Percentiles rank a stretch among this genome's conserved stretches.
These are phyloP conservation scores for Perkinsus olseni DNA, from an alignment of 169 alveolate species.

Conservation along the genomic window DNA sequence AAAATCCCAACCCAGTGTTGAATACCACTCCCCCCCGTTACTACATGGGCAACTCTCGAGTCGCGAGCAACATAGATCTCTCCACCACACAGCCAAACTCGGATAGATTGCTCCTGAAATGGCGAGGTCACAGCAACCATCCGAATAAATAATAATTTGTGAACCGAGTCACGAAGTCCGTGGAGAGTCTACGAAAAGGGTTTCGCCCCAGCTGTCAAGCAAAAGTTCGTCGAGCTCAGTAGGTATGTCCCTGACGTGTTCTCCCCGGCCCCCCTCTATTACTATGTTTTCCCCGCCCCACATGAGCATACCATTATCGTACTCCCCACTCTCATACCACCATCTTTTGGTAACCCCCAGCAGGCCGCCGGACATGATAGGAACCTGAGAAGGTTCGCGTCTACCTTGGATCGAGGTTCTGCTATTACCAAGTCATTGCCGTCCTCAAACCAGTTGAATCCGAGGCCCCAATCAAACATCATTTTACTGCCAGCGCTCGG, in stretches of 20 bases:
- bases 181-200: too few species aligned
- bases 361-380: conserved; percentile 49
- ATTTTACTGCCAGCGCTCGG: conserved; percentile 33
- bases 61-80: conserved; percentile 46
- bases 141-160: neutral
- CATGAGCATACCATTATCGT: conserved; percentile 40
- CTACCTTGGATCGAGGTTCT: neutral
- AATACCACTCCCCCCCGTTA: neutral
- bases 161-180: neutral
- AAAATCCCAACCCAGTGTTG: neutral
- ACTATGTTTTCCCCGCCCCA: conserved; percentile 62
- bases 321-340: conserved; percentile 58
- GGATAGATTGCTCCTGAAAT: conserved; percentile 22
- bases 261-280: neutral
- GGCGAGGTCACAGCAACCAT: neutral
- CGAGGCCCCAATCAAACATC: conserved; percentile 56
- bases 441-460: conserved; percentile 55
- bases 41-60: conserved; percentile 25
- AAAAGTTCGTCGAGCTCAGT: too few species aligned
- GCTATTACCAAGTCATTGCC: conserved; percentile 7
- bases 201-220: too few species aligned
- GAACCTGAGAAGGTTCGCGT: conserved; percentile 13
- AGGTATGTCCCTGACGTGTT: too few species aligned
- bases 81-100: conserved; percentile 60
- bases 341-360: conserved; percentile 42